Conservation (phyloP, 805 yeast species). For the Hanseniaspora nectarophila region DNA sequence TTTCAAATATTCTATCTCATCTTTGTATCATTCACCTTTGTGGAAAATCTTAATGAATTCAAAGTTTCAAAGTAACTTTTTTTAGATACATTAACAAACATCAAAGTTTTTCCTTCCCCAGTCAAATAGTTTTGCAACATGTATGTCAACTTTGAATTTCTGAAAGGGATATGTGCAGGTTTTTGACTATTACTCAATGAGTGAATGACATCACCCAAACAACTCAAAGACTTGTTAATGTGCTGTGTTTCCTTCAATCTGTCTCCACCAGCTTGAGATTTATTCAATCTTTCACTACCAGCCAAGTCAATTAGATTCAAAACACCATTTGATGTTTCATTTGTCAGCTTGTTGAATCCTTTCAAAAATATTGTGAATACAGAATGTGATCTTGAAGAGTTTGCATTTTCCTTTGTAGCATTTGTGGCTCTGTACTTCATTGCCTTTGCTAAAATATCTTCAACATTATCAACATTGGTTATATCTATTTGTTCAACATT, state of each 20-base stretch:
- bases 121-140: slow-evolving; percentile 70
- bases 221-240: slow-evolving; percentile 76
- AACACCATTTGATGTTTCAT: slow-evolving; percentile 42
- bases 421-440: slow-evolving; percentile 61
- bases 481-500: slow-evolving; percentile 45
- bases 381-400: slow-evolving; percentile 86
- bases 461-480: slow-evolving; percentile 38
- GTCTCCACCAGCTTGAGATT: slow-evolving; percentile 68
- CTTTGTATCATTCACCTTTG: slow-evolving; percentile 57
- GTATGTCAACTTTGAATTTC: slow-evolving; percentile 88
- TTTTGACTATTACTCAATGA: slow-evolving; percentile 47
- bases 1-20: slow-evolving; percentile 18
- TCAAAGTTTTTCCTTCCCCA: slow-evolving; percentile 77
- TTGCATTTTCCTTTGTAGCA: slow-evolving; percentile 64
- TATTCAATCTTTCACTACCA: slow-evolving; percentile 75
- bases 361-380: slow-evolving; percentile 53
- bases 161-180: slow-evolving; percentile 64
- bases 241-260: slow-evolving; percentile 77
- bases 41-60: slow-evolving; percentile 79
- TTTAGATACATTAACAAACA: slow-evolving; percentile 69
- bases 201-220: slow-evolving; percentile 79
- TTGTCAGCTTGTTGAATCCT: slow-evolving; percentile 43
- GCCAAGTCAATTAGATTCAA: slow-evolving; percentile 83
- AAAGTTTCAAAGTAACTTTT: slow-evolving; percentile 62
- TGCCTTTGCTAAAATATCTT: slow-evolving; percentile 42